Conservation (phyloP, 2,329 filamentous ascomycete species). For the Domatiomyces catenatus region DNA sequence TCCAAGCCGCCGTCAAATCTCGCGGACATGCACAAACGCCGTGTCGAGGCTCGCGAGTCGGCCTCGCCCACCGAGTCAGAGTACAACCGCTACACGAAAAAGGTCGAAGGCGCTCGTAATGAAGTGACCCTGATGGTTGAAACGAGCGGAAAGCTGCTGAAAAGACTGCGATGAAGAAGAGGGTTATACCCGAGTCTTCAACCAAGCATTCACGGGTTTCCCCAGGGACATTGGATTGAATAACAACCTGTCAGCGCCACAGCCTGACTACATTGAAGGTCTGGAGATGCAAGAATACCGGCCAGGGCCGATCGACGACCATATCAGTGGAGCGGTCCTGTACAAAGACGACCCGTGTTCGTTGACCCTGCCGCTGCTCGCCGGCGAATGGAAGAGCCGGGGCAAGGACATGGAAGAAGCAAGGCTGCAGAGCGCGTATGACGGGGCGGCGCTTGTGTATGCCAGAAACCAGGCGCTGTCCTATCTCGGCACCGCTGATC, state of each 20-base stretch:
- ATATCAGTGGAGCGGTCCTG: background rate
- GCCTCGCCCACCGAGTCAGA: too few species aligned
- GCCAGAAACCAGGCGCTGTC: background rate
- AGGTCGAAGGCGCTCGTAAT: too few species aligned
- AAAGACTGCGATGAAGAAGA: too few species aligned
- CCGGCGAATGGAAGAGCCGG: background rate
- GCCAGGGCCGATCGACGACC: background rate
- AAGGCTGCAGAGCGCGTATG: background rate
- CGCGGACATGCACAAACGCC: too few species aligned
- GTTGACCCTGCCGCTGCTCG: background rate
- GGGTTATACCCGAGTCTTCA: background rate
- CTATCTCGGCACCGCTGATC: background rate
- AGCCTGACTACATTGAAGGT: background rate
- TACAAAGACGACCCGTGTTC: background rate
- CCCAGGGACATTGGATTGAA: background rate
- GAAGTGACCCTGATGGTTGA: too few species aligned
- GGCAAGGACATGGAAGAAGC: background rate
- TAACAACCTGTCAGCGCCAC: background rate
- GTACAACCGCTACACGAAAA: too few species aligned
- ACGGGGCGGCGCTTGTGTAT: background rate
- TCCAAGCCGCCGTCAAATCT: too few species aligned
- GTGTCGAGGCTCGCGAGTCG: too few species aligned
- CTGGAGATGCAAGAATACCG: background rate
- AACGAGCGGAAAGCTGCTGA: too few species aligned
- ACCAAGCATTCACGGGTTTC: background rate